These are phyloP conservation scores for Chondrostereum purpureum DNA, from an alignment of 1,284 basidiomycete genomes.

Conservation along the genomic window DNA sequence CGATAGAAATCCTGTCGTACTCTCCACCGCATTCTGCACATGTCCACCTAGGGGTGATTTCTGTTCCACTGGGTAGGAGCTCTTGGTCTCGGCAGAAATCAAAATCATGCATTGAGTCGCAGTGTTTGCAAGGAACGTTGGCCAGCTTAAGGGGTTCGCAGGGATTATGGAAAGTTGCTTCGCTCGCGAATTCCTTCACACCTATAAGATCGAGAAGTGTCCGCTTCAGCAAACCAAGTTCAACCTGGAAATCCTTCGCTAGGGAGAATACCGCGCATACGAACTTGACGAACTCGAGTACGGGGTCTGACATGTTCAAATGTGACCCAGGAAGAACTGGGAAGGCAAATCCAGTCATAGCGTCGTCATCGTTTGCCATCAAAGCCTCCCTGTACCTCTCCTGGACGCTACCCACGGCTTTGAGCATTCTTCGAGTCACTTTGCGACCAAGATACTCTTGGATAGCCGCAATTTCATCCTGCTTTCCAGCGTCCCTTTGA, in stretches of 20 bases:
- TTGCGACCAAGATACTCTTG: conserved; percentile 74
- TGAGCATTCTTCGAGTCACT: conserved; percentile 80
- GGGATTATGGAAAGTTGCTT: conserved; percentile 85
- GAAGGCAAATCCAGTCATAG: conserved; percentile 65
- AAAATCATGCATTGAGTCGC: conserved; percentile 86
- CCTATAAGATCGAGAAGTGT: conserved; percentile 87
- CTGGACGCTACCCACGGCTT: conserved; percentile 63
- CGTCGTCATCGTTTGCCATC: conserved; percentile 47
- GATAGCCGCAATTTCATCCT: conserved; percentile 63
- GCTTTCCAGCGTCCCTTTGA: conserved; percentile 61
- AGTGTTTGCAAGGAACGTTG: conserved; percentile 87
- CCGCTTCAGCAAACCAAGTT: conserved; percentile 85
- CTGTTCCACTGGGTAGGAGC: conserved; percentile 57
- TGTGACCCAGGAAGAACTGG: conserved; percentile 86
- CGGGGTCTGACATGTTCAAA: conserved; percentile 68
- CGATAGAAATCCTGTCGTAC: conserved; percentile 83
- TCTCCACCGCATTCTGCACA: conserved; percentile 75
- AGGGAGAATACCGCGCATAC: conserved; percentile 78
- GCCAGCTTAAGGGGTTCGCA: conserved; percentile 86
- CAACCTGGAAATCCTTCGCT: conserved; percentile 73
- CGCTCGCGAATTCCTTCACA: conserved; percentile 81
- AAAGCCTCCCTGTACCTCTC: conserved; percentile 57
- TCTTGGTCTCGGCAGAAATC: conserved; percentile 95
- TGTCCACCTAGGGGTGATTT: conserved; percentile 52
- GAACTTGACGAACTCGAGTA: conserved; percentile 90